Base-by-base conservation (phyloP, 2,329 filamentous ascomycete species). In the Hymenoscyphus fructigenus region DNA sequence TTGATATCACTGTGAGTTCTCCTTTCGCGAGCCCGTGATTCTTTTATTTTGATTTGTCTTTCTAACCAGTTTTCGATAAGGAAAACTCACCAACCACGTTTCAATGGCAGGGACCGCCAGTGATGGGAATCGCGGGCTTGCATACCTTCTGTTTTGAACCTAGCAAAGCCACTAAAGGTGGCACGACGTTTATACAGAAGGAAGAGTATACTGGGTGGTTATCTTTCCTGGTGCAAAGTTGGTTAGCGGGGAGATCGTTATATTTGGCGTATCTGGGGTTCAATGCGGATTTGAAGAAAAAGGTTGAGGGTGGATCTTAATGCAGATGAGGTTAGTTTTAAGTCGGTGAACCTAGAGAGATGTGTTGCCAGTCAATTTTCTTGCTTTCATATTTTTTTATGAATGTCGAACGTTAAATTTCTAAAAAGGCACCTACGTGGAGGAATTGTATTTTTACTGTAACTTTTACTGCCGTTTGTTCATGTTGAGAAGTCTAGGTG, bases 91-190 rank as follows among this genome's bases (percentile, higher is more conserved):
- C 59, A 29, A 47, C 5, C 12, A 50, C 5, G 6, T 60, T 60
- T 34, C 28, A 47, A n/a, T 60, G 59, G 59, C 59, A 50, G 17
- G 41, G 59, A 10, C 59, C 59, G 17, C 59, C 59, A 4, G 41
- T 60, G 1, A 47, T 47, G 26, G 59, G 59, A 10, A 34, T 60
- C 12, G 29, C 59, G 2, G 59, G 59, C 7, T 7, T 53, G 5
- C 59, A 60, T 23, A 50, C 38, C 14, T 60, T 60, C 26, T 5
- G 9, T 26, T 60, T 50, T 20, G 41, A 47, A 14, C 59, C 41
- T 4, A 60, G 59, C 26, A 34, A 20, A 28, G 3, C 53, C 6
- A 12, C 2, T 12, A 14, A 47, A 17, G 59, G 41, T 1, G 38
- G 59, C 0, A 60, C 59, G 1, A 50, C 23, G 26, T 60, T 60